Conservation (phyloP, 2,329 filamentous ascomycete genomes). For the Byssochlamys sp. region DNA sequence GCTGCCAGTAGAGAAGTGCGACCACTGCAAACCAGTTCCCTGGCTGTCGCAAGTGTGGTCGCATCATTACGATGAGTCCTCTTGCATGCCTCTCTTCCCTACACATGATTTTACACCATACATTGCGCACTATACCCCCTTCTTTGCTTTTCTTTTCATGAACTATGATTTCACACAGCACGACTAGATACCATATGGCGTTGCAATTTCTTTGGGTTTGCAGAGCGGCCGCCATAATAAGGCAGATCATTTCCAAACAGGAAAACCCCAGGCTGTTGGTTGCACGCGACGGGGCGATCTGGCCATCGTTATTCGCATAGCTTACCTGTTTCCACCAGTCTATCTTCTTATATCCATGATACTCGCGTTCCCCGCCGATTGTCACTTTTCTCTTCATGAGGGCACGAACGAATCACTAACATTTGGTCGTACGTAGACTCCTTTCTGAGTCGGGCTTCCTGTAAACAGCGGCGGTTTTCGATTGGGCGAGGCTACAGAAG, state of each 20-base stretch:
- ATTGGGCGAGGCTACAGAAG: background rate
- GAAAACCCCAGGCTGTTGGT: background rate
- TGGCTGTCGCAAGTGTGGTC: conserved; percentile 25
- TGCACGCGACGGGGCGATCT: background rate
- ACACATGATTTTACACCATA: conserved; percentile 4
- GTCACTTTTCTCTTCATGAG: background rate
- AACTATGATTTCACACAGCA: background rate
- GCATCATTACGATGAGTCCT: conserved; percentile 22
- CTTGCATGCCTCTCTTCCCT: conserved; percentile 3
- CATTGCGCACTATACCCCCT: conserved; percentile 3
- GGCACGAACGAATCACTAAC: conserved; percentile 1
- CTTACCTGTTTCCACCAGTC: conserved; percentile 8
- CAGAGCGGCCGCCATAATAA: background rate
- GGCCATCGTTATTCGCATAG: conserved; percentile 5
- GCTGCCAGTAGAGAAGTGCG: conserved; percentile 24
- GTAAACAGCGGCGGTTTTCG: conserved; percentile 17
- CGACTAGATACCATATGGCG: background rate
- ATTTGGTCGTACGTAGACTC: conserved; percentile 31
- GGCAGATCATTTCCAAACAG: background rate
- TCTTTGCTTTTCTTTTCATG: conserved; percentile 5
- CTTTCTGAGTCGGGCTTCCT: conserved; percentile 41
- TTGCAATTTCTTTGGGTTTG: background rate
- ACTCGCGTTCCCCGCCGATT: background rate
- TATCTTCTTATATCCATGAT: conserved; percentile 9
- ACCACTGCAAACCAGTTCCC: conserved; percentile 6